Conservation (phyloP, 2,329 filamentous ascomycete genomes). For the Botrytis elliptica region DNA sequence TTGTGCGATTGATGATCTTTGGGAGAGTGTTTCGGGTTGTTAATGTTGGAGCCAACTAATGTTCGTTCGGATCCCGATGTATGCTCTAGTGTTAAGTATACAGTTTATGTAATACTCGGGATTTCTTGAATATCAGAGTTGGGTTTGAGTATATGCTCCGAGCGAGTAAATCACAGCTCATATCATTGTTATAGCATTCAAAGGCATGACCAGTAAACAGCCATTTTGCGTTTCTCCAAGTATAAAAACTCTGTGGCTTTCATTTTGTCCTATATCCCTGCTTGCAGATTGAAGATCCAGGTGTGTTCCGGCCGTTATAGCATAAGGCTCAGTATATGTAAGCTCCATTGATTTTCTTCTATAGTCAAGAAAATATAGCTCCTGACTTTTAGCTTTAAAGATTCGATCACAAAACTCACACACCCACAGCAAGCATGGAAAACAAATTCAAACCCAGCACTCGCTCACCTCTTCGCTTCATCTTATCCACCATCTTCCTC, state of each 20-base stretch:
- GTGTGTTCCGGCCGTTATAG: background rate
- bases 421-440: background rate
- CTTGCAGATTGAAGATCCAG: background rate
- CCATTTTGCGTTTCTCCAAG: background rate
- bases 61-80: background rate
- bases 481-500: background rate
- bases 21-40: background rate
- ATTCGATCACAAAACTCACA: background rate
- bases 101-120: background rate
- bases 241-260: background rate
- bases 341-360: background rate
- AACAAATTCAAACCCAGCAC: background rate
- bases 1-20: background rate
- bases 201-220: background rate
- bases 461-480: background rate
- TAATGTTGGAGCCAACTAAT: background rate
- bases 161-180: background rate
- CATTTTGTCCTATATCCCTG: background rate
- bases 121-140: background rate
- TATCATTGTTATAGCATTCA: background rate
- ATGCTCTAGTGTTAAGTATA: background rate
- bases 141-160: background rate
- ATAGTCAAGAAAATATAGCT: background rate
- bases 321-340: background rate
- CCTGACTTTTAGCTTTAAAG: fast-evolving